Evolutionary conservation across 2,329 filamentous ascomycete genomes (phyloP), one percentile per base, ranked within the genome.

Genomic region (Fusarium sp.): DNA sequence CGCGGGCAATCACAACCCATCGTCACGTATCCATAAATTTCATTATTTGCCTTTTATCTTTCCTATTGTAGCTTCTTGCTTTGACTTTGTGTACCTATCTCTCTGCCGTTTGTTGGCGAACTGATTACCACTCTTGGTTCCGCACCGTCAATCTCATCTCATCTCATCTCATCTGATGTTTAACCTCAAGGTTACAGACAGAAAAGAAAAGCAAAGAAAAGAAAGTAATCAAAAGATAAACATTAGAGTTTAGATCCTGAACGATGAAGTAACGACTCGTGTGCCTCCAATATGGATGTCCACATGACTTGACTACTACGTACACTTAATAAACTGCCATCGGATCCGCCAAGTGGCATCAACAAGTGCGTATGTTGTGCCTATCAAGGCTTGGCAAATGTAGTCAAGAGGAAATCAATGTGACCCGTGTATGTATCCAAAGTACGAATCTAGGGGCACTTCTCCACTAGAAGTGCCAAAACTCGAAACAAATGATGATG

Each of bases 401-500:
- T n/a, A n/a, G 34, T 37, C 18, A 37, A 37, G 10, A n/a, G 34
- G 34, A 37, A 37, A 37, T 37, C 34, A 40, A 44, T 18, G 30
- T 22, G 41, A 47, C 46, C 52, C 59, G 16, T 37, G 18, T 16
- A 37, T 37, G 34, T 37, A 37, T 37, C 34, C 34, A 37, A 37
- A 37, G 34, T n/a, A 29, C 22, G 8, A 45, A 22, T 16, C 42
- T 22, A 24, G 24, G 54, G 13, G 58, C 41, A 37, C 29, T 53
- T 52, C 41, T 51, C 65, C 65, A 68, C 62, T 34, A 16, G 16
- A 14, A 34, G 37, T 45, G n/a, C 64, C 55, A 58, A 49, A 57
- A 58, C 61, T 70, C 42, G 62, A 70, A 70, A 70, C 67, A 70
- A 29, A 49, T 32, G 14, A 42, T 52, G 61, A 49, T 32, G 14